Base-by-base conservation (phyloP, 306 rosid species). In the Quercus dentata region DNA sequence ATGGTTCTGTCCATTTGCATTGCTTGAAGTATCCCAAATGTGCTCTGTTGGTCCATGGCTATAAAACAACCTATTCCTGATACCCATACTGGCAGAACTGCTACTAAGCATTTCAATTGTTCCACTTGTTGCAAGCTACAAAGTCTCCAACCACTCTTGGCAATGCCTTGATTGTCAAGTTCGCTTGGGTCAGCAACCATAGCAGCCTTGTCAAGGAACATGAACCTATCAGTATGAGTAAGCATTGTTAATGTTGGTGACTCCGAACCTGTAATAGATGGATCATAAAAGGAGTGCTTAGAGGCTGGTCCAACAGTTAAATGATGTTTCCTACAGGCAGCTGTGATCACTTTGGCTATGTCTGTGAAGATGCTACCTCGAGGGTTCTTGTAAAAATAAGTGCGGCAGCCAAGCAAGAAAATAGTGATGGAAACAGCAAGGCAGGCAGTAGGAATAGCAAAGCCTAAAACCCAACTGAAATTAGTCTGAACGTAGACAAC, bases 41-140 rank as follows among this genome's bases (percentile, higher is more conserved):
- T 90, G 93, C 74, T 87, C 33, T 81, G 87, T 56, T 92, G 97
- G 18, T 87, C 89, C 89, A 85, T 85, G 13, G 84, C 75, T 55
- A 92, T 79, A 59, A 94, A 88, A 67, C 85, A 63, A 21, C 93
- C 88, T 35, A 90, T 86, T 69, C 89, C 97, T 17, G 97, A 21
- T 3, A 94, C 81, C 92, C 94, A 91, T 12, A 90, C 85, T 1
- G 98, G 98, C 1, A 92, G 30, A 78, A 89, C 59, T 13, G 86
- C 92, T 0, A 94, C 18, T 19, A 94, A 69, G 73, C 96, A 92
- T 80, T 94, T 94, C 18, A 90, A 63, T 52, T 86, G 85, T 79
- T 94, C 97, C 17, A 94, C 97, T 77, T 94, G 91, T 58, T 92
- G 94, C 69, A 94, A 46, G 55, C 87, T 92, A 64, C 97, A 92